Base-by-base conservation (phyloP, 1,284 basidiomycete species). In the Vanrija pseudolonga region DNA sequence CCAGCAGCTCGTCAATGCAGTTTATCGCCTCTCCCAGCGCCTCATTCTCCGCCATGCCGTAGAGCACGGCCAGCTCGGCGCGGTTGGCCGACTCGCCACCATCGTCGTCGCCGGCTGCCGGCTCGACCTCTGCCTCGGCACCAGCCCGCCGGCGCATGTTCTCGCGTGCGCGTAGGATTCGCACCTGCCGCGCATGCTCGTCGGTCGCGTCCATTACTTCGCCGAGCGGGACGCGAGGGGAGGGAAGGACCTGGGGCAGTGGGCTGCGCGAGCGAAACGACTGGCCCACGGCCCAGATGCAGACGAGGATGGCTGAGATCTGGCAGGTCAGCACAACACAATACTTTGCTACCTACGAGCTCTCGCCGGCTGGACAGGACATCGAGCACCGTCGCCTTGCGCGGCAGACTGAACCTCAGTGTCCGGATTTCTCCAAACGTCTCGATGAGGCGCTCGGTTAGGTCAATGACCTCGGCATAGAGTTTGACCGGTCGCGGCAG, bases 211-310 rank as follows among this genome's bases (percentile, higher is more conserved):
- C 62, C 62, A 70, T 70, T 39, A 76, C 65, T 18, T 72, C 68
- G 3, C 62, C 60, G 15, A 78, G 62, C 2, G 78, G 73, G 4
- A 72, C 59, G 3, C 75, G 67, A 0, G 79, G 74, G 0, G 72
- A 73, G 4, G 80, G 79, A 0, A 80, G 62, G 47, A 76, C 78
- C 51, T 80, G 80, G 1, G 79, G 80, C 7, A 81, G 61, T 2
- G 78, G 76, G 17, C 68, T 63, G 14, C 74, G 67, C 0, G 78
- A 79, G 19, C 73, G 66, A 59, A 80, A 72, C 0, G 78, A 72
- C 51, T 80, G 78, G 0, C 69, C 71, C 19, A 71, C 66, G 0
- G 77, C 74, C 73, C 77, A 81, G 3, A 81, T 59, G 28, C 71
- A 76, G 43, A 79, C 63, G 17, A 79, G 63, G n/a, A 80, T 64